phyloP scores from a whole-genome alignment of 352 stramenopile species.

The Globisporangium alternatum region DNA sequence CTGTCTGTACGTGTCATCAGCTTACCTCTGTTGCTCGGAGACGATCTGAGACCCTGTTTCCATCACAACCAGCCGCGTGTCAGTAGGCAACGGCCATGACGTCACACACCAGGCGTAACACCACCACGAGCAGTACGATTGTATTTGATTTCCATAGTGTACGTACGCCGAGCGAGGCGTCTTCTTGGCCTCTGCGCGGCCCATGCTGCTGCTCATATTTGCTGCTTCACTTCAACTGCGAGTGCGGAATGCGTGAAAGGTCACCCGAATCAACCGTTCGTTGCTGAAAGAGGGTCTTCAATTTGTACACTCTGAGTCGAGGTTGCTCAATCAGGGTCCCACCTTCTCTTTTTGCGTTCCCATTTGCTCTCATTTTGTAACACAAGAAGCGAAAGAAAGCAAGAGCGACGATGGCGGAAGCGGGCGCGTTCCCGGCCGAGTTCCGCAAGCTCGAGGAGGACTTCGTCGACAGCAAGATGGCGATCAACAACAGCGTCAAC shows the following conservation, averaged over 20 bases:
- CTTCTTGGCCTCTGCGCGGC: slow-evolving; percentile 37
- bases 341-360: neutral
- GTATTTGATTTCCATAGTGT: neutral
- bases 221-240: neutral
- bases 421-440: slow-evolving; percentile 39
- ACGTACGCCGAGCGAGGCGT: slow-evolving; percentile 29
- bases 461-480: slow-evolving; percentile 80
- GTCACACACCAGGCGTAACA: neutral
- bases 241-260: slow-evolving; percentile 1
- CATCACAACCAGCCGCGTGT: neutral
- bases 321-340: slow-evolving; percentile 2
- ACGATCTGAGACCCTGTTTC: slow-evolving; percentile 40
- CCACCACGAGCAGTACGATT: neutral
- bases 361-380: neutral
- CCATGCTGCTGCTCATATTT: slow-evolving; percentile 8
- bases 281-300: neutral
- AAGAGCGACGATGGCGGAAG: slow-evolving; percentile 24
- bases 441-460: slow-evolving; percentile 76
- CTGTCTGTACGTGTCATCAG: neutral
- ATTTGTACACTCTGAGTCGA: too few relatives aligned
- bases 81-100: neutral
- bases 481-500: slow-evolving; percentile 78
- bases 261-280: neutral
- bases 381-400: neutral
- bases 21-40: slow-evolving; percentile 50